Base-by-base conservation (phyloP, 2,329 filamentous ascomycete genomes). In the Colletotrichum orbiculare region DNA sequence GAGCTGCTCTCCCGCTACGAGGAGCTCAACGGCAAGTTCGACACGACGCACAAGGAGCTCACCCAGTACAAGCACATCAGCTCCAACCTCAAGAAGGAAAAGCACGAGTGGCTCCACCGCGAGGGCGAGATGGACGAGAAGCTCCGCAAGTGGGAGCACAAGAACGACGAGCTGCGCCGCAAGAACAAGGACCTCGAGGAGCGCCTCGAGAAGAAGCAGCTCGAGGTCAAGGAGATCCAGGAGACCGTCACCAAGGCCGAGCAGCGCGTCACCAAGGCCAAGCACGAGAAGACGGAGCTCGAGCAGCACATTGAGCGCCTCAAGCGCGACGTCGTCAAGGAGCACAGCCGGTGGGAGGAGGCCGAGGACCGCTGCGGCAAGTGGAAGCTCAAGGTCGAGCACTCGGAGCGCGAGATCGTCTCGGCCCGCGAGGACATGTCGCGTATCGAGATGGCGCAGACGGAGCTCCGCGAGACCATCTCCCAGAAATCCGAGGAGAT, bases 331-430 rank as follows among this genome's bases (percentile, higher is more conserved):
- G 34, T 64, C 12, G 45, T 33, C 33, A 50, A 60, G 10, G 61
- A 61, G 45, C 56, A 61, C n/a, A 17, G 33, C 45, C 46, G 50
- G 4, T 61, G 61, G 34, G 57, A 60, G 8, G 57, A 60, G 33
- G 56, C 57, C 17, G 61, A 64, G 43, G 57, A 60, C 11, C 43
- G 49, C 6, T 54, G 56, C 45, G 46, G 50, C 43, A 54, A 54
- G 61, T 61, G 56, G 56, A 64, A 61, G 56, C 61, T 60, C 38
- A 61, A 61, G 57, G 54, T 49, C 56, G 56, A 64, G 49, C 56
- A 64, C n/a, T 54, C 45, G 4, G 56, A 64, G 49, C 49, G 61
- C 12, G 49, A 64, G 50, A 42, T 55, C 9, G 25, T 35, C 4
- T 54, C 61, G 8, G 42, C 49, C 8, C 61, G 61, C 48, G 61